Evolutionary conservation across 1,139 yeast genomes (phyloP), one percentile per base, ranked within the genome.

Genomic region (Candida tunisiensis): DNA sequence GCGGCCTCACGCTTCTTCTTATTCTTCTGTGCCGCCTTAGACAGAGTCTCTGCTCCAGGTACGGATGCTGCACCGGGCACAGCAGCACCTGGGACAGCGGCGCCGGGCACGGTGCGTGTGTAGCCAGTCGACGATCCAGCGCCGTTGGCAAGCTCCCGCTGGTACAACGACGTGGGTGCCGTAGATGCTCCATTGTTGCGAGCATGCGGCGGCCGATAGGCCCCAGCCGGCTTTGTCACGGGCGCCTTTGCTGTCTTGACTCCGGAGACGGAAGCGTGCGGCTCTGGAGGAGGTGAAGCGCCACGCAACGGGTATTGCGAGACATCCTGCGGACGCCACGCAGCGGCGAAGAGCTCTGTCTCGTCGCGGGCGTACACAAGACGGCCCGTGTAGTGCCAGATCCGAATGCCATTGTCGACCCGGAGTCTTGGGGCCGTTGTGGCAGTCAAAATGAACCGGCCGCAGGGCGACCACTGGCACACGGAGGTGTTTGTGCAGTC

Each of bases 381-480:
- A 42, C 73, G 69, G 25, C 98, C 98, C 36, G 73, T 63, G 34
- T 74, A 83, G 51, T 88, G 93, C 95, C 96, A 88, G 42, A 91
- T 62, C 53, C 82, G 80, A 41, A 77, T 72, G 31, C 96, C 91
- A 51, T 91, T 91, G 52, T 91, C 99, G 28, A 91, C 99, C 48
- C 98, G 72, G 45, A 91, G 67, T 45, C 99, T 68, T 36, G 99
- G 99, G 14, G 95, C 73, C 0, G 98, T 88, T 6, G 98, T 91
- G 15, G 98, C 98, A 12, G 96, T 85, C 50, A 91, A 59, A 34
- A 91, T 73, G 47, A 66, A 82, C 45, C 92, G 70, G 21, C 98
- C 96, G 55, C 91, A 93, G n/a, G 99, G 98, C 3, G 93, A 74
- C 98, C 98, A 91, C 51, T 79, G 83, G 51, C 95, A 85, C 26